These are phyloP conservation scores for Backusella macrospora DNA, from an alignment of 192 early-diverging fungal species.

Conservation along the genomic window DNA sequence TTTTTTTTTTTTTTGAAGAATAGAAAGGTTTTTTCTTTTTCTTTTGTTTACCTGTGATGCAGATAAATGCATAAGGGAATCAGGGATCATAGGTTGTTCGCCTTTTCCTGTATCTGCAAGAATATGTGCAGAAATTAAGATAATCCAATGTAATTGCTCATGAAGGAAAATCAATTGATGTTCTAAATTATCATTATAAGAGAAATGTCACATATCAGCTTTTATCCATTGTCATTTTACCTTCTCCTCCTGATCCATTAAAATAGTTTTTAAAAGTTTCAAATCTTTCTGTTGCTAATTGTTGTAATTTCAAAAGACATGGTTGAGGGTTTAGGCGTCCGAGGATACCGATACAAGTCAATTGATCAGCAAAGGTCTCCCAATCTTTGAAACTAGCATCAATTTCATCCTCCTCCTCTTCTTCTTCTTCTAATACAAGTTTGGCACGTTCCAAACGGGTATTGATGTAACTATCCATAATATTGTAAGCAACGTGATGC, in stretches of 20 bases:
- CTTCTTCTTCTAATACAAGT: constrained; percentile 45
- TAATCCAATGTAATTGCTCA: constrained; percentile 78
- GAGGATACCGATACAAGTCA: constrained; percentile 63
- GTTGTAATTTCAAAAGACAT: constrained; percentile 51
- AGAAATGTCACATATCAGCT: background rate
- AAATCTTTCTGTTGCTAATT: constrained; percentile 54
- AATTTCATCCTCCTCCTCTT: constrained; percentile 53
- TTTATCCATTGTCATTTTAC: constrained; percentile 15
- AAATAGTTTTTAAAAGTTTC: constrained; percentile 54
- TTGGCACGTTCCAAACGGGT: constrained; percentile 62
- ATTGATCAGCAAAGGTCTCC: constrained; percentile 75
- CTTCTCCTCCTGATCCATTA: constrained; percentile 37
- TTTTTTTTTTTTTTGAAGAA: background rate
- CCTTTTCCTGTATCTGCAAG: constrained; percentile 70
- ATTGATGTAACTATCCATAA: constrained; percentile 66
- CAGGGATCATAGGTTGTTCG: constrained; percentile 71
- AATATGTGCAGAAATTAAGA: constrained; percentile 66
- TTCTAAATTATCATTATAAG: constrained; percentile 13
- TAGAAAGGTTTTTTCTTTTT: background rate
- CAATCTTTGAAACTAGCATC: constrained; percentile 59
- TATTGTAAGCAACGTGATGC: constrained; percentile 51
- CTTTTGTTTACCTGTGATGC: constrained; percentile 33
- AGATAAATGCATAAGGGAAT: constrained; percentile 62
- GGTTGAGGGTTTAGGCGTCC: constrained; percentile 61
- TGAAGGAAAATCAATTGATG: constrained; percentile 41